phyloP scores from a whole-genome alignment of 495 filamentous ascomycete species.

The Cudoniella acicularis region DNA sequence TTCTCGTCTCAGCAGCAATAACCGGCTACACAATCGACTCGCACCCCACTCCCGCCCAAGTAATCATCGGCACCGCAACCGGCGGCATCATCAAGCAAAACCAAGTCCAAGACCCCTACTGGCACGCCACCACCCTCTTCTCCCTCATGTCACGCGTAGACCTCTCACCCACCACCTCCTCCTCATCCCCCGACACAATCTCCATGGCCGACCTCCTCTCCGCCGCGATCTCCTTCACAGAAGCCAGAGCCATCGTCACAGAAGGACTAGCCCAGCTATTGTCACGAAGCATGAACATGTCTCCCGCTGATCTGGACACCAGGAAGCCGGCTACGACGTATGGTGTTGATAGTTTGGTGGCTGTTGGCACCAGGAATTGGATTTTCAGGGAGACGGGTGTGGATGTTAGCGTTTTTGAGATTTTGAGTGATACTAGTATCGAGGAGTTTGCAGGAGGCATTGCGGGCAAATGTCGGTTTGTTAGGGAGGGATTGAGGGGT shows the following conservation, averaged over 20 bases:
- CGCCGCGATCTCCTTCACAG: slow-evolving; percentile 19
- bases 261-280: slow-evolving; percentile 31
- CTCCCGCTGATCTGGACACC: slow-evolving; percentile 35
- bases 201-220: slow-evolving; percentile 14
- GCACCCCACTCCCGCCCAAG: slow-evolving; percentile 6
- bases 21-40: slow-evolving; percentile 3
- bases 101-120: slow-evolving; percentile 1
- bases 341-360: slow-evolving; percentile 53
- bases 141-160: slow-evolving; percentile 9
- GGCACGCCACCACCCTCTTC: slow-evolving; percentile 8
- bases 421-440: slow-evolving; percentile 35
- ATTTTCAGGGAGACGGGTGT: slow-evolving; percentile 40
- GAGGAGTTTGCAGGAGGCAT: slow-evolving; percentile 11
- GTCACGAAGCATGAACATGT: slow-evolving; percentile 33
- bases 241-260: slow-evolving; percentile 30
- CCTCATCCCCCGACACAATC: not conserved
- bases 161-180: not conserved
- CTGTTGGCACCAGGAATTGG: slow-evolving; percentile 55
- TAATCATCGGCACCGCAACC: slow-evolving; percentile 13
- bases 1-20: slow-evolving; percentile 15
- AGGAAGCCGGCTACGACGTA: slow-evolving; percentile 36
- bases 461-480: slow-evolving; percentile 12
- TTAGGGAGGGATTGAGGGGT: not conserved
- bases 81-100: slow-evolving; percentile 17
- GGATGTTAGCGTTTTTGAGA: slow-evolving; percentile 44